Conservation (phyloP, 768 basidiomycete genomes). For the Mycena haematopus region DNA sequence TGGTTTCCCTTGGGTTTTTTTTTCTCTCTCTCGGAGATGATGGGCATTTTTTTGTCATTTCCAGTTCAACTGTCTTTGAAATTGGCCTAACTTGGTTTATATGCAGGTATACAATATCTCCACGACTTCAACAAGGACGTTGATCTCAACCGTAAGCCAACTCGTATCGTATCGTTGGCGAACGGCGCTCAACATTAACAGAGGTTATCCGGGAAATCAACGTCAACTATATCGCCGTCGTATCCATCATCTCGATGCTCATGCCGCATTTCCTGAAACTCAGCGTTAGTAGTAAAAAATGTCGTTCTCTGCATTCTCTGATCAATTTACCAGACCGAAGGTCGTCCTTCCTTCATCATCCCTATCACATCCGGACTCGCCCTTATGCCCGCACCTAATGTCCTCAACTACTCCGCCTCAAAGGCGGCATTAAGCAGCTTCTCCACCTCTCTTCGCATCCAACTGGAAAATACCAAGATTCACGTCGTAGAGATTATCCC, state of each 20-base stretch:
- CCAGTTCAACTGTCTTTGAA: neutral
- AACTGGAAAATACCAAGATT: conserved; percentile 56
- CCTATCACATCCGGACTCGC: conserved; percentile 61
- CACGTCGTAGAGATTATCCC: conserved; percentile 64
- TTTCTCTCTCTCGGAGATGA: too few species aligned
- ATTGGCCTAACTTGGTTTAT: neutral
- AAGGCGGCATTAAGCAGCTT: conserved; percentile 66
- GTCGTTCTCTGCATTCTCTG: neutral
- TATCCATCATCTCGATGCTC: conserved; percentile 54
- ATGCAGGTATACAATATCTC: conserved; percentile 53
- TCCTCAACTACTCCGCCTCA: conserved; percentile 60
- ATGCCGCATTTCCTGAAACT: conserved; percentile 62
- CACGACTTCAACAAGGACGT: conserved; percentile 52
- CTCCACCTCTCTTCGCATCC: conserved; percentile 50
- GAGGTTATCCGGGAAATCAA: conserved; percentile 54
- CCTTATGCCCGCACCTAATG: conserved; percentile 47
- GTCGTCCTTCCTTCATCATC: conserved; percentile 53
- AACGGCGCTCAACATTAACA: conserved; percentile 30
- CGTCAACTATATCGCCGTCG: conserved; percentile 59
- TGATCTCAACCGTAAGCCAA: conserved; percentile 46
- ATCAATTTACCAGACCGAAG: conserved; percentile 43
- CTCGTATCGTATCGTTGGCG: neutral
- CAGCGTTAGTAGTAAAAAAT: conserved; percentile 43
- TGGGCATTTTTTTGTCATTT: neutral
- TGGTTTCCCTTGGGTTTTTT: too few species aligned